These are phyloP conservation scores for Boletus semigastroideus DNA, from an alignment of 1,284 basidiomycete genomes.

Conservation along the genomic window DNA sequence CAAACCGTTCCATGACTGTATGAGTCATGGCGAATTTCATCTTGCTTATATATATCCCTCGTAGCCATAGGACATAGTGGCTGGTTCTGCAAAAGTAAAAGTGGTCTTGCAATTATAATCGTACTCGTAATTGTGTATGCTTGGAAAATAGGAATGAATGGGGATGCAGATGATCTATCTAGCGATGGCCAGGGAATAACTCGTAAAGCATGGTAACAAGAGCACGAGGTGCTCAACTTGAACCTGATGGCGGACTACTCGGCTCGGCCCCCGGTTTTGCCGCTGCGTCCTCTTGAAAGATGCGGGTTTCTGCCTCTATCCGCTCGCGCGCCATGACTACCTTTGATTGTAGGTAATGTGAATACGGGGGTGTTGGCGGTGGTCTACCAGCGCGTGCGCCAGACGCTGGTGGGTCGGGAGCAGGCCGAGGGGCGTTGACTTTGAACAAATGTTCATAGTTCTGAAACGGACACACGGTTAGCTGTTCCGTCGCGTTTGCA, in stretches of 20 bases:
- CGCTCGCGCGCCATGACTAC: slow-evolving; percentile 92
- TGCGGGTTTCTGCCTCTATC: slow-evolving; percentile 81
- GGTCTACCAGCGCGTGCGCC: slow-evolving; percentile 36
- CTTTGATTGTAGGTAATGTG: slow-evolving; percentile 96
- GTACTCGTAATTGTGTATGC: slow-evolving; percentile 11
- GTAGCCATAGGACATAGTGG: background rate
- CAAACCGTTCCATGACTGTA: background rate
- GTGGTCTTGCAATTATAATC: slow-evolving; percentile 16
- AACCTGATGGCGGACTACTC: slow-evolving; percentile 19
- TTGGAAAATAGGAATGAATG: slow-evolving; percentile 21
- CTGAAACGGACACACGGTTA: slow-evolving; percentile 42
- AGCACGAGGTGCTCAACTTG: slow-evolving; percentile 17
- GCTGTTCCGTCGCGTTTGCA: background rate
- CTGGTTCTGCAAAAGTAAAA: background rate
- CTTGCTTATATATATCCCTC: background rate
- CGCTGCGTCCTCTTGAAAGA: slow-evolving; percentile 35
- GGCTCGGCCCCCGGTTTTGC: slow-evolving; percentile 24
- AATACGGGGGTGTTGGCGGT: slow-evolving; percentile 53
- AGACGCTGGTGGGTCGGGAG: slow-evolving; percentile 42
- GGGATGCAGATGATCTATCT: slow-evolving; percentile 22
- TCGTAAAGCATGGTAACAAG: slow-evolving; percentile 8
- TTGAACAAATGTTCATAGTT: slow-evolving; percentile 94
- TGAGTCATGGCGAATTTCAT: background rate
- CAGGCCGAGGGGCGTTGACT: slow-evolving; percentile 74
- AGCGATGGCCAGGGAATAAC: slow-evolving; percentile 18